These are phyloP conservation scores for Pseudogymnoascus sp. DNA, from an alignment of 2,329 filamentous ascomycete species.

Conservation along the genomic window DNA sequence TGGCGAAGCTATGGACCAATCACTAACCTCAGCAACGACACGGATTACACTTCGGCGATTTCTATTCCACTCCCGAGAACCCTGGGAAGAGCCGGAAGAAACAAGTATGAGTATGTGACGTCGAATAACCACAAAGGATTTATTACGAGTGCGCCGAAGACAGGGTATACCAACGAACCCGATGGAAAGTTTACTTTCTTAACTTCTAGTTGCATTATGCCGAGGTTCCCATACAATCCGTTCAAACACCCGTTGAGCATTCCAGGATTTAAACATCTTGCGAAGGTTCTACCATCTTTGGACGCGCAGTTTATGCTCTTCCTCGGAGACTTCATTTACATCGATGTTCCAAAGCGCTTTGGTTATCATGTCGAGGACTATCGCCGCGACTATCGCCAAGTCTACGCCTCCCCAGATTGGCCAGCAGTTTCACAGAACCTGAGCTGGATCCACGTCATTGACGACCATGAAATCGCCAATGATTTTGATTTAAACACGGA, in stretches of 20 bases:
- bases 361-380: constrained; percentile 68
- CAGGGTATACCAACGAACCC: constrained; percentile 52
- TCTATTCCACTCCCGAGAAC: constrained; percentile 54
- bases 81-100: constrained; percentile 60
- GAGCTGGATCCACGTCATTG: constrained; percentile 96
- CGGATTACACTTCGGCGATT: constrained; percentile 72
- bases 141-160: constrained; percentile 67
- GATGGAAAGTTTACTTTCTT: constrained; percentile 78
- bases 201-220: constrained; percentile 86
- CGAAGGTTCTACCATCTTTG: constrained; percentile 61
- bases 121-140: constrained; percentile 81
- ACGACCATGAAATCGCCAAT: constrained; percentile 94
- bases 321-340: constrained; percentile 81
- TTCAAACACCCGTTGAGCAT: constrained; percentile 76
- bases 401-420: constrained; percentile 97
- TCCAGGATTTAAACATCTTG: constrained; percentile 69
- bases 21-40: constrained; percentile 58
- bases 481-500: constrained; percentile 84
- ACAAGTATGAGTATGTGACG: constrained; percentile 68
- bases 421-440: constrained; percentile 61
- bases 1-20: constrained; percentile 63
- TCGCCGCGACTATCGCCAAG: constrained; percentile 81
- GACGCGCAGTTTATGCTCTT: constrained; percentile 73
- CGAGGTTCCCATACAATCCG: constrained; percentile 80
- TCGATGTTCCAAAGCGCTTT: constrained; percentile 77